Base-by-base conservation (phyloP, 495 filamentous ascomycete genomes). In the Bathelium albidoporum region DNA sequence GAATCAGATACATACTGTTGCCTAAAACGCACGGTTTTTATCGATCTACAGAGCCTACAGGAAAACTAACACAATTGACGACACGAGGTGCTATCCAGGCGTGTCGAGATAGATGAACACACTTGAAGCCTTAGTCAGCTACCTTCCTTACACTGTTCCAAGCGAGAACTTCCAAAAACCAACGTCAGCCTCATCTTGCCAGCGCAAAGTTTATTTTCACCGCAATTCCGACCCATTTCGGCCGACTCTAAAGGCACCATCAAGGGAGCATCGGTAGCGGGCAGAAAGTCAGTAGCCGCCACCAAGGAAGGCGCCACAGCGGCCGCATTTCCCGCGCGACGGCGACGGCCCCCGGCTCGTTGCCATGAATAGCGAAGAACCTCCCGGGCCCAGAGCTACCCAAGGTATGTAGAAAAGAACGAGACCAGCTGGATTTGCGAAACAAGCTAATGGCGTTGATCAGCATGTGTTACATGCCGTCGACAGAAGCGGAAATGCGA, bases 401-500 rank as follows among this genome's bases (percentile, higher is more conserved):
- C 49, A 55, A 55, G 49, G 49, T 16, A 55, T 49, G 43, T 29
- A 12, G 5, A 28, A 55, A n/a, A 16, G 29, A 18, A 9, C 14
- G 12, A 16, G 20, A 5, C 44, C 5, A 5, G 18, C 5, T 20
- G 5, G 20, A 22, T 49, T 22, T 0, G 12, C 49, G 9, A 11
- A 9, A n/a, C 20, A 55, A 10, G 26, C 49, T 55, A 29, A 55
- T 29, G 22, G 11, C 29, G 22, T 29, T 12, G 10, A 2, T 1
- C 29, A 55, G 68, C 68, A 18, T 70, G 68, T 60, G 36, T 63
- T 11, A 53, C 68, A 12, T 70, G 68, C 41, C 59, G 65, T 14
- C 77, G 77, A 61, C 79, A 79, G 70, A 81, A 81, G 71, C 73
- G 78, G 26, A 78, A 76, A 73, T 81, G 79, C 66, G 76, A 78